Evolutionary conservation across 108 stramenopile species (phyloP), one percentile per base, ranked within the genome.

Genomic region (Fragilaria radians): DNA sequence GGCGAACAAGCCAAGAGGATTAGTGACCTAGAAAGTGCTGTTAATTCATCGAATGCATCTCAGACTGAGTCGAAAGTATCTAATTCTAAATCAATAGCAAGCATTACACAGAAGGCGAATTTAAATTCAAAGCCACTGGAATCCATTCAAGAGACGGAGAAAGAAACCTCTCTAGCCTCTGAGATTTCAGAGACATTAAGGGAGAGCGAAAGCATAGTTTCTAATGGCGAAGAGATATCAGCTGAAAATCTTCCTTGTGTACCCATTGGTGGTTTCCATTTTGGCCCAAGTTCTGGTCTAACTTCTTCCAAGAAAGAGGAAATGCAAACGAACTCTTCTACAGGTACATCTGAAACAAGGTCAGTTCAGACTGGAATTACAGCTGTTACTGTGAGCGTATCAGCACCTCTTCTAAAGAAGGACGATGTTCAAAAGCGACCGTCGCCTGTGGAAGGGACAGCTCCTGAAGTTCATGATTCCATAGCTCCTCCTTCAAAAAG

Each of bases 211-310:
- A 65, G 28, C 26, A 26, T 22, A 31, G 30, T 17, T 19, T 24
- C 54, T 17, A 46, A 32, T 46, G 25, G 7, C 14, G 36, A 11
- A 14, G 36, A 42, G 14, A 14, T 42, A 14, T 7, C 36, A 14
- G 14, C 7, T 7, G 36, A 42, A 42, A 42, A 14, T 42, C 36
- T 80, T 19, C 74, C 68, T 21, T 32, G 51, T 21, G 68, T 80
- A 18, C 82, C 82, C 4, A 19, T 50, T 49, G 78, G 75, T 52
- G 82, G 82, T 19, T 83, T 83, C 46, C 77, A 65, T 26, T 83
- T 77, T 63, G 82, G 72, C n/a, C 82, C 82, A 23, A 52, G 26
- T 3, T 26, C 5, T 4, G 26, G 18, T 2, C 27, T 26, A 52
- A 26, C 3, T 2, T 27, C 52, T 52, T 2, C 52, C 18, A 3